Evolutionary conservation across 129 eudicot genomes (phyloP), one percentile per base, ranked within the genome.

Genomic region (Rutidosis leptorrhynchoides): DNA sequence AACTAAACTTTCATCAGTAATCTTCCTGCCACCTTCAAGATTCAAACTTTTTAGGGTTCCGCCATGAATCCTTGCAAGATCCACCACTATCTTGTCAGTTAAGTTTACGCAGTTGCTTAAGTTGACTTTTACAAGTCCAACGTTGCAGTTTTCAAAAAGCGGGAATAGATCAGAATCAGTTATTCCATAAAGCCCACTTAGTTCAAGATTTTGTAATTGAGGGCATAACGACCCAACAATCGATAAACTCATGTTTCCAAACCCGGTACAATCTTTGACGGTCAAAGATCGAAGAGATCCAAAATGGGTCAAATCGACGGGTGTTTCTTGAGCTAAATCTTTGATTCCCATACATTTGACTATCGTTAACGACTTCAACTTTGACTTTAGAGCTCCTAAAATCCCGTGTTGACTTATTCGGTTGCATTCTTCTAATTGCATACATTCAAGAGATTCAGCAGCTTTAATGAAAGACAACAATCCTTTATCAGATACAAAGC

Each of bases 281-380:
- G 87, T 84, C 74, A 94, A 81, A 35, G 83, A 82, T 29, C 90
- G 85, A 68, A 94, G 93, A 20, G 99, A 94, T 62, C 73, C 87
- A 65, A 89, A 83, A 2, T 83, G 81, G 43, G 85, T 69, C 35
- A 81, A 69, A 29, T 30, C 7, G 1, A 80, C 2, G 5, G 81
- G 24, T 27, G 74, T 58, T 68, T 80, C 81, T 6, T 68, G 58
- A 3, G 78, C 58, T 61, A 78, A 62, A 75, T 89, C 95, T 77
- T 73, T 86, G 57, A 89, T 81, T 25, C 97, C 97, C 90, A 84
- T 73, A 79, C 99, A 94, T 64, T 84, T 94, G 8, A 89, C 80
- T 2, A 94, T 77, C 53, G 93, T 66, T 67, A 94, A 80, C 8
- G 95, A 82, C 58, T 83, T 94, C 64, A 94, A 56, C 53, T 82